These are phyloP conservation scores for Talaromyces adpressus DNA, from an alignment of 495 filamentous ascomycete genomes.

Conservation along the genomic window DNA sequence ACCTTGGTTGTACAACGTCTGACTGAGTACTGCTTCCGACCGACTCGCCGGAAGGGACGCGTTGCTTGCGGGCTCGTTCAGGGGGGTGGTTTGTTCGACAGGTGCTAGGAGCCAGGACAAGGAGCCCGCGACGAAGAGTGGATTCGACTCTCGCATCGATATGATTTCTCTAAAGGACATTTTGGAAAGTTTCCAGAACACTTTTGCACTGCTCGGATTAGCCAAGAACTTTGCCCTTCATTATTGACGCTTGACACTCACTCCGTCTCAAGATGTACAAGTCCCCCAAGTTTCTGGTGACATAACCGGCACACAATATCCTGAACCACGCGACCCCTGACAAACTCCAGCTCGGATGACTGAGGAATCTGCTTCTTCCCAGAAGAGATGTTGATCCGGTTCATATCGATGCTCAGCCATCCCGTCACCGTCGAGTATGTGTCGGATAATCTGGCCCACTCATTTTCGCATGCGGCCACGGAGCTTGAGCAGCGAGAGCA, in stretches of 20 bases:
- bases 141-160: constrained; percentile 38
- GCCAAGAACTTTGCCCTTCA: background rate
- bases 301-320: constrained; percentile 40
- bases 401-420: constrained; percentile 39
- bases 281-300: constrained; percentile 34
- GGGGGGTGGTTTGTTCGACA: background rate
- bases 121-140: constrained; percentile 29
- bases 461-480: constrained; percentile 40
- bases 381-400: constrained; percentile 34
- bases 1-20: constrained; percentile 36
- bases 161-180: constrained; percentile 40
- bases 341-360: constrained; percentile 30
- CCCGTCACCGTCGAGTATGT: constrained; percentile 34
- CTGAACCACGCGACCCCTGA: constrained; percentile 36
- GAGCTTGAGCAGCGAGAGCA: constrained; percentile 41
- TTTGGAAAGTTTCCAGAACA: constrained; percentile 41
- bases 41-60: background rate
- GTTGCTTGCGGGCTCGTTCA: background rate
- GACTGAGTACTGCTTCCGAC: constrained; percentile 15
- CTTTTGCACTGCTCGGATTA: constrained; percentile 23
- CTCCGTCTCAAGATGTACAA: constrained; percentile 35
- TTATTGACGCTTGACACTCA: constrained; percentile 11
- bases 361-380: constrained; percentile 37
- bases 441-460: constrained; percentile 38
- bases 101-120: constrained; percentile 12